Evolutionary conservation across 2,329 filamentous ascomycete genomes (phyloP), one percentile per base, ranked within the genome.

Genomic region (Cladosporium sp.): DNA sequence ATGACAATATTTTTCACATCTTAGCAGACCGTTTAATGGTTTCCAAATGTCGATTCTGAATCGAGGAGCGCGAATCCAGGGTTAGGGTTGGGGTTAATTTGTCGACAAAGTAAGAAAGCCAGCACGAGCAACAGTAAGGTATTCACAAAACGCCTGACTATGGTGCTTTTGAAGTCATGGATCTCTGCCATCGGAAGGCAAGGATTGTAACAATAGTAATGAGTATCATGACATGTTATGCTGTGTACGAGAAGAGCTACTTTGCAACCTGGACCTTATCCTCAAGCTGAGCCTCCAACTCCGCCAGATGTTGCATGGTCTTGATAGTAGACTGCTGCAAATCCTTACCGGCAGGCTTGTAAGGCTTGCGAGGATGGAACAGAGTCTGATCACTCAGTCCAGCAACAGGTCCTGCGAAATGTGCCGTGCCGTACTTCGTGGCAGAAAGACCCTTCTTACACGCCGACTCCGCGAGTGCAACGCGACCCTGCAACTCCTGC

Each of bases 381-480:
- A 36, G 24, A 7, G 51, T 50, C 22, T 51, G 48, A 15, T 51
- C 52, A 12, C 27, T 20, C 7, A 52, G 43, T 59, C 61, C 56
- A 42, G 53, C 53, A 17, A 47, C 40, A 1, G 55, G 53, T 13
- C 55, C 55, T n/a, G 55, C 53, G 20, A 57, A 57, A 19, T 49
- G 47, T 2, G 80, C 76, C 0, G 81, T 82, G 0, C 83, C 84
- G 60, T 84, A 86, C 68, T 88, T 88, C 17, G 80, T 82, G 1
- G 76, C 73, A 6, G 82, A 82, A 57, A 88, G 84, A 5, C 84
- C 84, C n/a, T 76, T 74, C 68, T 87, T 86, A 61, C 80, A 80
- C 1, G 81, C 79, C 51, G 78, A 78, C 65, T 88, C 84, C 0
- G 83, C 84, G 40, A 86, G 67, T 3, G 84, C 82, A 0, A 83